phyloP scores from a whole-genome alignment of 192 early-diverging fungal genomes.

The Linderina pennispora region DNA sequence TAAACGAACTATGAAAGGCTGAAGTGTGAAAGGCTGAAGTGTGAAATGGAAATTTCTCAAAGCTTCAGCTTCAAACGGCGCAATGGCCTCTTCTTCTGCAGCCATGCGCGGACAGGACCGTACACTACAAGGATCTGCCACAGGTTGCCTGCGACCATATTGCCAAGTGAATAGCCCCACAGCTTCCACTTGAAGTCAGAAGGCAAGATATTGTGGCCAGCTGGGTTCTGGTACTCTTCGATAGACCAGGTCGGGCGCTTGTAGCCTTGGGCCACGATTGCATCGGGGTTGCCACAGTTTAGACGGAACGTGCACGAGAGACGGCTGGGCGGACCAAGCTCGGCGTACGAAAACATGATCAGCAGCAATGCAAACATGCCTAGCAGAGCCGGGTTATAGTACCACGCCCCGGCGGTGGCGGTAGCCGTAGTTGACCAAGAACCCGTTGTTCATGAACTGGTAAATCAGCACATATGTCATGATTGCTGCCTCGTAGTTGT shows the following conservation, averaged over 20 bases:
- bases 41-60: background rate
- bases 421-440: constrained; percentile 53
- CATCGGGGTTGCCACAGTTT: constrained; percentile 59
- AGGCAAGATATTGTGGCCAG: constrained; percentile 61
- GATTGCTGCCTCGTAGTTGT: constrained; percentile 57
- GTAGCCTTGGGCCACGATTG: constrained; percentile 21
- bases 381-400: constrained; percentile 49
- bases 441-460: constrained; percentile 59
- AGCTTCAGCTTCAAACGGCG: constrained; percentile 1
- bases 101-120: constrained; percentile 34
- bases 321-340: constrained; percentile 56
- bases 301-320: constrained; percentile 54
- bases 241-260: constrained; percentile 27
- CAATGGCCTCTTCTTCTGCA: constrained; percentile 1
- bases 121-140: constrained; percentile 37
- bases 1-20: too few species aligned
- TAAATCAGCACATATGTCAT: constrained; percentile 47
- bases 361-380: constrained; percentile 49
- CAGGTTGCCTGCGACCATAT: constrained; percentile 18
- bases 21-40: background rate
- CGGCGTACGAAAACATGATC: constrained; percentile 43
- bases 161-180: constrained; percentile 47
- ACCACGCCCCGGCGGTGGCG: constrained; percentile 47
- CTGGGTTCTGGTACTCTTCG: constrained; percentile 49
- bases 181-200: constrained; percentile 50